A percentile compares a stretch with the other conserved stretches of the same genome.
phyloP scores from a whole-genome alignment of 768 basidiomycete species.

The Holtermannia corniformis region DNA sequence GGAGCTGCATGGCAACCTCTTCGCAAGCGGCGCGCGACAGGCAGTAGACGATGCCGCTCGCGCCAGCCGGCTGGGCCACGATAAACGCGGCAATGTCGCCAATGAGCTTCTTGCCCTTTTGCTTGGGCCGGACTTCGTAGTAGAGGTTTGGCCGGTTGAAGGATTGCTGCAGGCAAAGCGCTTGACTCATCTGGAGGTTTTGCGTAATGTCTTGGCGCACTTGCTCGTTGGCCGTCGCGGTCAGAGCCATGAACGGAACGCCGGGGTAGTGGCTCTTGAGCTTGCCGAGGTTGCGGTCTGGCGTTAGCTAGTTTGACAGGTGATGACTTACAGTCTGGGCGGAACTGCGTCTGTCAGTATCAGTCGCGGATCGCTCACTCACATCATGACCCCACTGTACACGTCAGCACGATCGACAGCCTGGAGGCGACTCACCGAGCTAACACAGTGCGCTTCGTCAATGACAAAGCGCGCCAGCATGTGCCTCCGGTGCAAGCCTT shows the following conservation, averaged over 20 bases:
- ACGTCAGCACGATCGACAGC: not conserved
- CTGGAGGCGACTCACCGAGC: constrained; percentile 30
- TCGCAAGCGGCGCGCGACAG: constrained; percentile 65
- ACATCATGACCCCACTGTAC: constrained; percentile 86
- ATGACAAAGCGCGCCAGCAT: constrained; percentile 80
- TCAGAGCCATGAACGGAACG: constrained; percentile 90
- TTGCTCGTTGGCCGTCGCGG: constrained; percentile 78
- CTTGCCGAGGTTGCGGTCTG: constrained; percentile 47
- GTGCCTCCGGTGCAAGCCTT: constrained; percentile 50
- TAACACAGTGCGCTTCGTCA: constrained; percentile 94
- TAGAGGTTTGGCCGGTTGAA: constrained; percentile 90
- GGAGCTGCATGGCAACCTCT: constrained; percentile 60
- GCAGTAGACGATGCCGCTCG: constrained; percentile 77
- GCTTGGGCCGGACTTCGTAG: constrained; percentile 57
- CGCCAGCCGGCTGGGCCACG: constrained; percentile 47
- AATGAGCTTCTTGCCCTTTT: constrained; percentile 45
- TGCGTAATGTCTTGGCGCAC: constrained; percentile 69
- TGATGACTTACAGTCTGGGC: constrained; percentile 30
- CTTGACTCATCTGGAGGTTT: constrained; percentile 55
- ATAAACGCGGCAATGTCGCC: constrained; percentile 62
- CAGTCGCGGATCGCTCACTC: constrained; percentile 40
- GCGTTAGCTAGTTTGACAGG: not conserved
- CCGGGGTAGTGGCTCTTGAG: constrained; percentile 66
- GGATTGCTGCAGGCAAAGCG: constrained; percentile 61
- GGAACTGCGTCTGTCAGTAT: constrained; percentile 18